Percentiles rank a stretch among this genome's conserved stretches.
phyloP scores from a whole-genome alignment of 192 early-diverging fungal species.

The Backusella morwellensis region DNA sequence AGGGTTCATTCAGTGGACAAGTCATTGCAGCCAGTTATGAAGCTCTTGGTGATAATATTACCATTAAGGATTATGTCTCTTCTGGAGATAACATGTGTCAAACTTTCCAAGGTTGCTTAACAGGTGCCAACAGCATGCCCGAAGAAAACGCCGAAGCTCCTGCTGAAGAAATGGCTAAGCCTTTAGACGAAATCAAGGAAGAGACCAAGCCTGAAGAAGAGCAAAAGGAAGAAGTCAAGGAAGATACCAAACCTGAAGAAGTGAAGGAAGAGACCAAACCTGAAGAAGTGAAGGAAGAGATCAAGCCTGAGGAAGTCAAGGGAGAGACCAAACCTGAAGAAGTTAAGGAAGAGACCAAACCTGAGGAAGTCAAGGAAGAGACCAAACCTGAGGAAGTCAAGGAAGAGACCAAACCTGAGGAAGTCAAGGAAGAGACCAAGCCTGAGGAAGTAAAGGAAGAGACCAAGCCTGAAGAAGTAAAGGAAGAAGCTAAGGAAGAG shows the following conservation, averaged over 20 bases:
- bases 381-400: neutral
- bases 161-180: neutral
- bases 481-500: neutral
- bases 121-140: neutral
- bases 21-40: slow-evolving; percentile 5
- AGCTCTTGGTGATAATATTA: neutral
- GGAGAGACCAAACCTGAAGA: neutral
- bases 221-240: neutral
- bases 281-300: neutral
- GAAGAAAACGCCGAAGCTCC: neutral
- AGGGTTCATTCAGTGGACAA: slow-evolving; percentile 4
- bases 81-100: neutral
- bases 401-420: neutral
- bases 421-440: neutral
- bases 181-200: neutral
- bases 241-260: neutral
- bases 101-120: neutral
- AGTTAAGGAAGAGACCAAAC: neutral
- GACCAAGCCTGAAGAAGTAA: neutral
- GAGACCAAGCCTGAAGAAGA: neutral
- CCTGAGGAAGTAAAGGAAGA: neutral
- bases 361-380: neutral
- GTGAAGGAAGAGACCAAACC: neutral
- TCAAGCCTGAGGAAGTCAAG: neutral
- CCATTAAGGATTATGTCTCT: neutral